A percentile compares a stretch with the other conserved stretches of the same genome.
Evolutionary conservation across 2,329 filamentous ascomycete genomes (phyloP).

Genomic region (Gaeumannomyces sp.): DNA sequence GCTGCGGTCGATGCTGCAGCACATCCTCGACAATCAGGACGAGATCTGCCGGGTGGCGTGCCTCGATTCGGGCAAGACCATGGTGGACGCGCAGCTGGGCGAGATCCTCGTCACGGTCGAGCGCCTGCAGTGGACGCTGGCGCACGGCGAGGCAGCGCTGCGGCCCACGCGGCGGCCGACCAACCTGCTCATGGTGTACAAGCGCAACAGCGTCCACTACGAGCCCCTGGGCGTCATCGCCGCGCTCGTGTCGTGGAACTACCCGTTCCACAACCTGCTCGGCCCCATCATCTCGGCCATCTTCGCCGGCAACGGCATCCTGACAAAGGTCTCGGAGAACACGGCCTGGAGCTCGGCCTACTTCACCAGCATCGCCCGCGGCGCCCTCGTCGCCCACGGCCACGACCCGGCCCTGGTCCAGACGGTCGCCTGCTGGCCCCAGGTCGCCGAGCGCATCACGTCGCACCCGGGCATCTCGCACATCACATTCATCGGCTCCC

Average conservation of each 20-base stretch:
- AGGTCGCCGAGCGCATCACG: constrained; percentile 73
- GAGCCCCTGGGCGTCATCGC: constrained; percentile 91
- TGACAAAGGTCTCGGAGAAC: constrained; percentile 92
- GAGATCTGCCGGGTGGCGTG: constrained; percentile 79
- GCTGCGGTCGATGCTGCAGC: constrained; percentile 71
- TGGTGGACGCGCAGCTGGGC: constrained; percentile 87
- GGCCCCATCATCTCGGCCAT: constrained; percentile 85
- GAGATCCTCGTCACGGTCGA: constrained; percentile 92
- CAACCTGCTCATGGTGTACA: constrained; percentile 92
- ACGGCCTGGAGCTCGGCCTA: constrained; percentile 88
- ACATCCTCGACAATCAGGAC: constrained; percentile 83
- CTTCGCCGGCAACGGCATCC: constrained; percentile 84
- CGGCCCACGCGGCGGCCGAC: constrained; percentile 68
- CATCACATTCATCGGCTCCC: constrained; percentile 92
- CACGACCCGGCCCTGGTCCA: constrained; percentile 79
- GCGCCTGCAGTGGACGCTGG: constrained; percentile 90
- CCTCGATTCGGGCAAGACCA: constrained; percentile 92
- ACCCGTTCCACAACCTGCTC: constrained; percentile 90
- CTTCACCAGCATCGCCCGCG: constrained; percentile 72
- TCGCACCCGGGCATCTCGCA: constrained; percentile 80
- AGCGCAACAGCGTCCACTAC: constrained; percentile 83
- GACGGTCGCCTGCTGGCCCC: constrained; percentile 80
- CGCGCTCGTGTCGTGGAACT: constrained; percentile 96
- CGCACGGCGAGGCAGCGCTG: constrained; percentile 80
- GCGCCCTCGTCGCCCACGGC: constrained; percentile 74